These are phyloP conservation scores for Yarrowia porcina DNA, from an alignment of 805 yeast species.

Conservation along the genomic window DNA sequence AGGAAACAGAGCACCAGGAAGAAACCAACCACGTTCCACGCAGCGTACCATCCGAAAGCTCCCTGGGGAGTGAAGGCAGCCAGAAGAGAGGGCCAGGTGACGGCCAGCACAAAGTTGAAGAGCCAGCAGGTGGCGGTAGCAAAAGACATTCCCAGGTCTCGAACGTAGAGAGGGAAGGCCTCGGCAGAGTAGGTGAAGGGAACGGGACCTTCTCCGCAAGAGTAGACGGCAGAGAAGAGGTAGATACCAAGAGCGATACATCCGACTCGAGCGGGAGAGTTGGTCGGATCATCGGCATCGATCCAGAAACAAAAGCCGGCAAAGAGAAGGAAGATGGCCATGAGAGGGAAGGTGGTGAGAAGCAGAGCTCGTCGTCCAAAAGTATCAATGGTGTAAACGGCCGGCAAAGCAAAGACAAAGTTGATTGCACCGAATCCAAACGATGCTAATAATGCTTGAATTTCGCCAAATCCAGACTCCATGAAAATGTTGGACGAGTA, in stretches of 20 bases:
- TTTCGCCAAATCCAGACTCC: conserved; percentile 60
- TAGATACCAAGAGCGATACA: conserved; percentile 72
- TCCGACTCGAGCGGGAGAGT: conserved; percentile 50
- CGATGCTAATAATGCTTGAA: conserved; percentile 69
- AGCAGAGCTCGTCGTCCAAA: conserved; percentile 67
- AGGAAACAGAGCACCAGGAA: conserved; percentile 50
- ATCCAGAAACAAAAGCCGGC: conserved; percentile 67
- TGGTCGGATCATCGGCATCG: conserved; percentile 40
- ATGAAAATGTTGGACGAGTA: conserved; percentile 75
- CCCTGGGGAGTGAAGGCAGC: conserved; percentile 72
- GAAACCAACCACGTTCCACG: conserved; percentile 75
- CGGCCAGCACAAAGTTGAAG: conserved; percentile 57
- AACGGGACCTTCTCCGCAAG: conserved; percentile 85
- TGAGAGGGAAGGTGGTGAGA: conserved; percentile 56
- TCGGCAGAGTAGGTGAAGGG: conserved; percentile 89
- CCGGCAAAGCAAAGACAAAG: conserved; percentile 78
- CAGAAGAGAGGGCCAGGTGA: conserved; percentile 75
- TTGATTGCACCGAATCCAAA: conserved; percentile 85
- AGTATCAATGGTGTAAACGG: conserved; percentile 72
- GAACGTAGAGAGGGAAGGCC: conserved; percentile 71
- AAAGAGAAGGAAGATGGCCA: conserved; percentile 52
- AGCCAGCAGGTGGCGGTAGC: conserved; percentile 62
- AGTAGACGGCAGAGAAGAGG: conserved; percentile 66
- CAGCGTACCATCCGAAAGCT: conserved; percentile 87
- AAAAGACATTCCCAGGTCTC: conserved; percentile 76